Base-by-base conservation (phyloP, 495 filamentous ascomycete species). In the Jackrogersella minutella region DNA sequence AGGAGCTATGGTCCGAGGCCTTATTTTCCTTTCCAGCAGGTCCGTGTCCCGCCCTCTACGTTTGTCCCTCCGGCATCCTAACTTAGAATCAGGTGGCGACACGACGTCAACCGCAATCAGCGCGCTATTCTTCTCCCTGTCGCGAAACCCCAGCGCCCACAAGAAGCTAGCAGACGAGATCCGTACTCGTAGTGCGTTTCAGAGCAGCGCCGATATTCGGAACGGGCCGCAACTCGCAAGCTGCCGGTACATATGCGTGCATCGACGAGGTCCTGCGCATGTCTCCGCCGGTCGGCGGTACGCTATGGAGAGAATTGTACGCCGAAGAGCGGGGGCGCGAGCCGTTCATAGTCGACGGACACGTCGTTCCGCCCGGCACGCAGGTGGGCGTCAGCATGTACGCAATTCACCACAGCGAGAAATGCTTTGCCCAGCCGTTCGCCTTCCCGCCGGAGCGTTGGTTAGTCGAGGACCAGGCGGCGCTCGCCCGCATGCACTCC, bases 341-440 rank as follows among this genome's bases (percentile, higher is more conserved):
- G 14, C 59, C 59, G 13, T 30, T 33, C 4, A 13, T 62, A 1
- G n/a, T 63, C n/a, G 60, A 63, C 26, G 60, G 60, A 13, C 39
- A 62, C 33, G 39, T 47, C 2, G 16, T 62, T 7, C 84, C 83
- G 0, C 73, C 64, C 0, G 85, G 84, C 8, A 83, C 79, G 6
- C 79, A 83, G 58, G 80, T 85, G 30, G 85, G 84, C 2, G 82
- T 83, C 3, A 79, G 76, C 1, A 78, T 77, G 8, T 88, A 85
- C 77, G 74, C 82, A 2, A 77, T 90, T 26, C 85, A 87, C 60
- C 85, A 86, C 37, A 81, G 86, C 68, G 73, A 77, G 5, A 22
- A 70, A 7, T 88, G 87, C 76, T 89, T 82, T 70, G 77, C 79
- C 0, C 74, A 83, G 13, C 77, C 87, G 0, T 82, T 78, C 47